Evolutionary conservation across 257 asterid species (phyloP).

Genomic region (Lavandula angustifolia): DNA sequence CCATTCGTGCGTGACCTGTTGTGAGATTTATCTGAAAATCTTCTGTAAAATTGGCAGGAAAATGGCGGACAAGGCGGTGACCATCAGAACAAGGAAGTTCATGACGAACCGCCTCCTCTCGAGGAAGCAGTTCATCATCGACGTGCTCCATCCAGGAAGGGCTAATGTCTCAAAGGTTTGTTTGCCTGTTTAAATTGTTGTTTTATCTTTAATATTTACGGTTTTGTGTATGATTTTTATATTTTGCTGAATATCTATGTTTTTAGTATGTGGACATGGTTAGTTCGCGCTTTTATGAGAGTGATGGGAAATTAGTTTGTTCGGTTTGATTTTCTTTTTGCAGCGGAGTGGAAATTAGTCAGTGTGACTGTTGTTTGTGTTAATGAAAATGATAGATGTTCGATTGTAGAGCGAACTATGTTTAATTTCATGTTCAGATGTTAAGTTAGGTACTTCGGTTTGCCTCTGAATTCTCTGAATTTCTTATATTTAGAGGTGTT

Average conservation of each 20-base stretch:
- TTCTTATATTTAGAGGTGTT: no score
- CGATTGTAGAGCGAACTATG: no score
- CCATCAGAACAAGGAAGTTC: slow-evolving; percentile 68
- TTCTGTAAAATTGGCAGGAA: slow-evolving; percentile 26
- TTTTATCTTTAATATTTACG: background rate
- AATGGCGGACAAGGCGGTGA: slow-evolving; percentile 76
- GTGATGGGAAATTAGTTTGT: background rate
- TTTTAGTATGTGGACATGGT: background rate
- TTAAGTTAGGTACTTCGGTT: no score
- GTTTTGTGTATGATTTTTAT: background rate
- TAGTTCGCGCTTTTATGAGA: background rate
- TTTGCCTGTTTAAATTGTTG: background rate
- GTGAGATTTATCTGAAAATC: slow-evolving; percentile 5
- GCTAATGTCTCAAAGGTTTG: slow-evolving; percentile 71
- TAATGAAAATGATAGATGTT: no score
- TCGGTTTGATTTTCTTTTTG: background rate
- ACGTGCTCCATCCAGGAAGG: slow-evolving; percentile 73
- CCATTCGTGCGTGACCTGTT: background rate
- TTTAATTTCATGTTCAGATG: no score
- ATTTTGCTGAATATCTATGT: background rate
- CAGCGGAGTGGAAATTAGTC: no score
- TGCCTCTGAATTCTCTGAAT: no score
- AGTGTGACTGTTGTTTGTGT: background rate
- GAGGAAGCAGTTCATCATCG: slow-evolving; percentile 75
- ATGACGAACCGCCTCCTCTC: slow-evolving; percentile 74